phyloP scores from a whole-genome alignment of 139 green algal species.

The Asterochloris erici region DNA sequence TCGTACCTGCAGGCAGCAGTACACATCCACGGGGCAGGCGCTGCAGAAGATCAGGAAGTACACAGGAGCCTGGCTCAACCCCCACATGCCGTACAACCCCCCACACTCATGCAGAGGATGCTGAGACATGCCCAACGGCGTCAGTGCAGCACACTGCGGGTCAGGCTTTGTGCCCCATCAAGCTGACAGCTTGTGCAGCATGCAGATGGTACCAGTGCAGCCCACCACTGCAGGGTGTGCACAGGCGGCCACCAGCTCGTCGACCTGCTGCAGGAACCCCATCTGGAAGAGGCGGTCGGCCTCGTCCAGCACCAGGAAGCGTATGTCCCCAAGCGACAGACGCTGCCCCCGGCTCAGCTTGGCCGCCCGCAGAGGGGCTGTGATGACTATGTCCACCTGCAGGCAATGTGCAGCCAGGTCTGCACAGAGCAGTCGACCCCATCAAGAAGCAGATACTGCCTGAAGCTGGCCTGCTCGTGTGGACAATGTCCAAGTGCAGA shows the following conservation, averaged over 20 bases:
- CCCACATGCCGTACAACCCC: too few species aligned
- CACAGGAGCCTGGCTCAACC: too few species aligned
- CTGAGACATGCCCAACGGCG: too few species aligned
- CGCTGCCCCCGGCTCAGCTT: constrained; percentile 45
- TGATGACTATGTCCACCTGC: constrained; percentile 82
- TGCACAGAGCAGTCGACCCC: constrained; percentile 66
- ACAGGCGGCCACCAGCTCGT: constrained; percentile 78
- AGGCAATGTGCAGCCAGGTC: not conserved
- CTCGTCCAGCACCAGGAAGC: constrained; percentile 88
- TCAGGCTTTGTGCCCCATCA: too few species aligned
- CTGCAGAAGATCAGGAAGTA: too few species aligned
- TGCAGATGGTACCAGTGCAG: not conserved
- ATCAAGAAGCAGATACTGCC: not conserved
- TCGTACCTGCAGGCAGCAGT: constrained; percentile 21
- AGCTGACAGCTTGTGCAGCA: not conserved
- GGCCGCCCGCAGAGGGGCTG: constrained; percentile 78
- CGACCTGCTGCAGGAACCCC: constrained; percentile 81
- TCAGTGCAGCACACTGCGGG: too few species aligned
- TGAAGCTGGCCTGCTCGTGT: too few species aligned
- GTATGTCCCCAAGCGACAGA: constrained; percentile 14
- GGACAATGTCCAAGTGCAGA: too few species aligned
- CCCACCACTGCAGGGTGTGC: constrained; percentile 40
- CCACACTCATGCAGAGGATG: too few species aligned
- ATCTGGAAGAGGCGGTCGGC: constrained; percentile 95
- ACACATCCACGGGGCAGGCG: too few species aligned